phyloP scores from a whole-genome alignment of 2,329 filamentous ascomycete genomes.

The Rosellinia necatrix region DNA sequence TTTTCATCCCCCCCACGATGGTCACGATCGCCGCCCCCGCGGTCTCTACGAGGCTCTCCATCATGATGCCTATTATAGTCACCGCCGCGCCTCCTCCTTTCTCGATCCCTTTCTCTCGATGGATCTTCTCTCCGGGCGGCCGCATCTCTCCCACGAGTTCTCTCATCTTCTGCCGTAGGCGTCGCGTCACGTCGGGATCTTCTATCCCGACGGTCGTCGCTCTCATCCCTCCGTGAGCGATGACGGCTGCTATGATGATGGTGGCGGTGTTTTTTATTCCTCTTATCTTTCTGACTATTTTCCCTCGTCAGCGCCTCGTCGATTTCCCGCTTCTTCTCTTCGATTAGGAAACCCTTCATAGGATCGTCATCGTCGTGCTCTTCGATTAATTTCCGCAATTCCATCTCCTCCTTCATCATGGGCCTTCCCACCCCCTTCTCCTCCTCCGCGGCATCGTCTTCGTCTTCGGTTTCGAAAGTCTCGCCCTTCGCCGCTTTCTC shows the following conservation, averaged over 20 bases:
- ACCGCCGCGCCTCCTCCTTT: conserved; percentile 38
- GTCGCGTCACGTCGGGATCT: conserved; percentile 48
- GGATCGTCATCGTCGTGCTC: conserved; percentile 95
- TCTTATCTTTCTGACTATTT: conserved; percentile 55
- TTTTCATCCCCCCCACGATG: conserved; percentile 23
- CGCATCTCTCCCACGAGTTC: conserved; percentile 34
- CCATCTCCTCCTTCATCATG: conserved; percentile 78
- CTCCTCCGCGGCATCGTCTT: conserved; percentile 48
- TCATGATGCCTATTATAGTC: conserved; percentile 34
- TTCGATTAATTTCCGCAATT: conserved; percentile 73
- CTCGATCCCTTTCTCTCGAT: conserved; percentile 40
- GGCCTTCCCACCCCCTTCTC: conserved; percentile 54
- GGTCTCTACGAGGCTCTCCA: conserved; percentile 29
- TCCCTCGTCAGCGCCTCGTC: conserved; percentile 65
- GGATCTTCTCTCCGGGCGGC: conserved; percentile 36
- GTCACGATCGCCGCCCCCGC: conserved; percentile 30
- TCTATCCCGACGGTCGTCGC: conserved; percentile 33
- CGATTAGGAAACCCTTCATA: conserved; percentile 89
- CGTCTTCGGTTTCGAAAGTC: conserved; percentile 44
- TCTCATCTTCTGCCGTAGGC: conserved; percentile 31
- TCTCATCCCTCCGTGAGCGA: conserved; percentile 44
- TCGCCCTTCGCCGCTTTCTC: conserved; percentile 50
- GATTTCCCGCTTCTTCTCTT: conserved; percentile 90
- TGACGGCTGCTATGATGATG: conserved; percentile 54
- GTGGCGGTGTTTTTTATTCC: conserved; percentile 47